phyloP scores from a whole-genome alignment of 371 early-diverging fungal genomes.

The Nematocida minor region DNA sequence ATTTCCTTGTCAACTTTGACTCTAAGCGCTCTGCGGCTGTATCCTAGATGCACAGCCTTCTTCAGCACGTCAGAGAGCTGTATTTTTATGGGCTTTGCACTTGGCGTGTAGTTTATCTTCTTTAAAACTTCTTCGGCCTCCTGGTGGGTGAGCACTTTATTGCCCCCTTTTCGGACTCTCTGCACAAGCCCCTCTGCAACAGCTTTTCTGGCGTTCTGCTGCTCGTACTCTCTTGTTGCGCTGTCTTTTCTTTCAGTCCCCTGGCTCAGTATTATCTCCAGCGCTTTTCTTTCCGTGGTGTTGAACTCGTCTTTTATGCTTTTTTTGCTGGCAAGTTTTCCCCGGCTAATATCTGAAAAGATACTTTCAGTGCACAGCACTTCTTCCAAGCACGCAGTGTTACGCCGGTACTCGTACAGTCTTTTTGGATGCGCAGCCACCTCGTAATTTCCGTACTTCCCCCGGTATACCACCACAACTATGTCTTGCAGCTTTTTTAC shows the following conservation, averaged over 20 bases:
- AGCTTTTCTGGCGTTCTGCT: constrained; percentile 47
- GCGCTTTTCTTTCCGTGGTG: constrained; percentile 7
- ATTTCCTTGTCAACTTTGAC: constrained; percentile 16
- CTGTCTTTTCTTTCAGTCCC: constrained; percentile 59
- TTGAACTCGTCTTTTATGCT: constrained; percentile 15
- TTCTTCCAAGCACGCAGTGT: constrained; percentile 29
- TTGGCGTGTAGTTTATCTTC: constrained; percentile 34
- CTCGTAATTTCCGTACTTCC: constrained; percentile 54
- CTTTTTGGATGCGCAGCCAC: constrained; percentile 63
- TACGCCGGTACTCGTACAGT: constrained; percentile 61
- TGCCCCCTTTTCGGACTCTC: constrained; percentile 36
- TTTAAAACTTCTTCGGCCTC: constrained; percentile 37
- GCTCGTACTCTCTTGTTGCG: constrained; percentile 55
- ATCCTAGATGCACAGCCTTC: constrained; percentile 55
- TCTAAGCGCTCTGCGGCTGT: constrained; percentile 42
- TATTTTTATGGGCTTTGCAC: constrained; percentile 38
- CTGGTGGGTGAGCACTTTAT: constrained; percentile 2
- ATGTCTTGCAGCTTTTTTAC: constrained; percentile 61
- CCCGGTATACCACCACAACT: constrained; percentile 53
- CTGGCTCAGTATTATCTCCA: constrained; percentile 51
- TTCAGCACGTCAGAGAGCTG: constrained; percentile 57
- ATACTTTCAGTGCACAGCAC: constrained; percentile 55
- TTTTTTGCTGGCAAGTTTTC: constrained; percentile 50
- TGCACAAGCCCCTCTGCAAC: constrained; percentile 51
- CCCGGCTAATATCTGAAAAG: constrained; percentile 57